Percentiles rank a stretch among this genome's conserved stretches.
Conservation (phyloP, 768 basidiomycete genomes). For the Leccinum uliginosum region DNA sequence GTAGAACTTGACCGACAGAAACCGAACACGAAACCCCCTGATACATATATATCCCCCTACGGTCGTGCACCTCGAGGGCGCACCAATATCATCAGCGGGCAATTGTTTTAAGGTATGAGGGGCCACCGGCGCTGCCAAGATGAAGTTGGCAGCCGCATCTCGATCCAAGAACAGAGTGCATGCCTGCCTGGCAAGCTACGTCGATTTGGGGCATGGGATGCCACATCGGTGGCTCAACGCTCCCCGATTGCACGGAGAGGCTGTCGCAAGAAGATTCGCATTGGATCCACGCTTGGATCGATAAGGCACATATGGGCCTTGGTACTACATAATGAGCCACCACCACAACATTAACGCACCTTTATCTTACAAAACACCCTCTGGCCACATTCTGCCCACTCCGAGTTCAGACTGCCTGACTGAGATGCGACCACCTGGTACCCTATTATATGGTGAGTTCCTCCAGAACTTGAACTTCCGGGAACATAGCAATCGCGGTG, state of each 20-base stretch:
- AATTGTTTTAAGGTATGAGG: not conserved
- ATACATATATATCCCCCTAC: not conserved
- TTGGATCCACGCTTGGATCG: not conserved
- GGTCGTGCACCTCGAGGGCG: not conserved
- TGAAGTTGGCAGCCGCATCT: not conserved
- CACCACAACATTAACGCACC: not conserved
- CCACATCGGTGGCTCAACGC: not conserved
- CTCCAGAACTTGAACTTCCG: not conserved
- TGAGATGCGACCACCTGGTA: not conserved
- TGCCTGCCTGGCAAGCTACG: not conserved
- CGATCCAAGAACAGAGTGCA: not conserved
- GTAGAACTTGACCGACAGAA: not conserved
- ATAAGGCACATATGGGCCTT: not conserved
- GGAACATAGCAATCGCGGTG: not conserved
- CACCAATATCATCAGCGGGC: conserved; percentile 1
- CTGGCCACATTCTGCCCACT: not conserved
- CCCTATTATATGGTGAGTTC: not conserved
- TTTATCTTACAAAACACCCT: not conserved
- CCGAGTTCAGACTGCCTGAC: not conserved
- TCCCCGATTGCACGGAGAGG: not conserved
- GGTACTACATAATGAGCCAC: not conserved
- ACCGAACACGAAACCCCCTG: not conserved
- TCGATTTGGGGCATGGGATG: not conserved
- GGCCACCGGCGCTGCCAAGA: not conserved
- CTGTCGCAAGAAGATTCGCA: not conserved